Evolutionary conservation across 139 green algal genomes (phyloP), one percentile per base, ranked within the genome.

Genomic region (Marvania coccoides): DNA sequence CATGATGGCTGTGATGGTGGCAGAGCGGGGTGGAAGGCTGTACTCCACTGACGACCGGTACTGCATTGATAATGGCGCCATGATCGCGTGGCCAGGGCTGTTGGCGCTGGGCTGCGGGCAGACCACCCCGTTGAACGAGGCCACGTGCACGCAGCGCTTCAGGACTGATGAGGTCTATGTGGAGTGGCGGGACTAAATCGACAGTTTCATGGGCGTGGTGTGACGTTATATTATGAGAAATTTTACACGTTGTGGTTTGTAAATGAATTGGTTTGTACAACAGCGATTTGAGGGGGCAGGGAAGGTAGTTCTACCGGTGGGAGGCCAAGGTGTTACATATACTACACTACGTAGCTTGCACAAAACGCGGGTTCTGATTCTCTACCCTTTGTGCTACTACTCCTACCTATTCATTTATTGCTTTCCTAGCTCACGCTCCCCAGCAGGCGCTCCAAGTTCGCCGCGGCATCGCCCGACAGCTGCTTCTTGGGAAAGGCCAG

Each of bases 41-140:
- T 83, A 85, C 35, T 57, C 70, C 2, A 87, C 58, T 13, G 73
- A 83, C 61, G 74, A 87, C 66, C 53, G 87, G 3, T 97, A 95
- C 71, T 97, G 90, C 71, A 86, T 97, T 39, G 90, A 97, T 81
- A 97, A 97, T 61, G 90, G 90, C 45, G 90, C 90, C 35, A 97
- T 97, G 90, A 95, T 97, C 67, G 90, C 90, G 7, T 95, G 90
- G 85, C 85, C 90, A 19, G 90, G 90, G 3, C 47, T 95, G 53
- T 72, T 94, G 31, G 81, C 84, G 6, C 85, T 89, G 39, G 62
- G 80, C 38, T 56, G 73, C 36, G 84, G 77, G 6, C 63, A 78
- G n/a, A 48, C 42, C 5, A 83, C 75, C 19, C 67, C 77, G 3
- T 37, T 96, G 14, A 48, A 69, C 9, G 83, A 95, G 6, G 79